Evolutionary conservation across 768 basidiomycete species (phyloP), one percentile per base, ranked within the genome.

Genomic region (Ephemerocybe angulata): DNA sequence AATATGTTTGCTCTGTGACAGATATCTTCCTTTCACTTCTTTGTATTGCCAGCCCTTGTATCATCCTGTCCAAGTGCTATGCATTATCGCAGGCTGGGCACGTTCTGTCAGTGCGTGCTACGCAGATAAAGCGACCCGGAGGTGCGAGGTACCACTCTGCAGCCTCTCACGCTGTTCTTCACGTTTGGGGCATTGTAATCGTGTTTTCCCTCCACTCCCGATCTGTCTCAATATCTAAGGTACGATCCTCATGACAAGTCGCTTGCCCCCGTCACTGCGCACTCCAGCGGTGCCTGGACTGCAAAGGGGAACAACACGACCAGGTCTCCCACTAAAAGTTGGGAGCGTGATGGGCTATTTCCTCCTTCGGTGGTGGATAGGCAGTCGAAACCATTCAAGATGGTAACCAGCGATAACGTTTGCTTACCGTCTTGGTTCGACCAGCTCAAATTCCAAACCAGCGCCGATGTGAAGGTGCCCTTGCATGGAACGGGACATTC

Each of bases 161-260:
- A n/a, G 21, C 10, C 31, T 50, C 48, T 33, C 48, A 50, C 48
- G 48, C 48, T 50, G 48, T 35, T 35, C 31, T 50, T 29, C n/a
- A 50, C 48, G 17, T 50, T 24, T 29, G 48, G 48, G 30, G 48
- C 48, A 21, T 50, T 21, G 19, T 29, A 30, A 50, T 50, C 25
- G 48, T 33, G 27, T 35, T 50, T 10, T n/a, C 24, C 21, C 28
- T 24, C 31, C 27, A 19, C 13, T 21, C 12, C 48, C 21, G 29
- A 50, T 50, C 48, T 31, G 31, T 50, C 30, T 15, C n/a, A n/a
- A n/a, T 33, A 19, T 17, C 31, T 33, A 50, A 50, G 48, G 48
- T 30, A 50, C 31, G n/a, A 13, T 10, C 19, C 48, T 22, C 48
- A 50, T 33, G 48, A 7, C 48, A 50, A 12, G 24, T 15, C 30